phyloP scores from a whole-genome alignment of 768 basidiomycete genomes.

The Strobilomyces confusus region DNA sequence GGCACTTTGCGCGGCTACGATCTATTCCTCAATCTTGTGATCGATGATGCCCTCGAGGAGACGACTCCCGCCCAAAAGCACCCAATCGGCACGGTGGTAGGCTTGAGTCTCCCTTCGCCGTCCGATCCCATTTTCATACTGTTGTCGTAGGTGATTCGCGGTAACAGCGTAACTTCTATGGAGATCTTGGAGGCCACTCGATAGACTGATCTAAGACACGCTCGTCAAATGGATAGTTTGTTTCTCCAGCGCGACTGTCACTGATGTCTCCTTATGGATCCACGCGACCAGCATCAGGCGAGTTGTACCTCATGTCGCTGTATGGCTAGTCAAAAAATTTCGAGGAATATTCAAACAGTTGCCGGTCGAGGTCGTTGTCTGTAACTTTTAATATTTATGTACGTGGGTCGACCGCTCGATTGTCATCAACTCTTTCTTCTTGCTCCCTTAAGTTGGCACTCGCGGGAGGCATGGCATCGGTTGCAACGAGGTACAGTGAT shows the following conservation, averaged over 20 bases:
- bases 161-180: constrained; percentile 96
- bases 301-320: not conserved
- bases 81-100: constrained; percentile 87
- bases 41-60: constrained; percentile 95
- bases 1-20: constrained; percentile 95
- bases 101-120: constrained; percentile 28
- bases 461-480: too few relatives aligned
- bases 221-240: constrained; percentile 9
- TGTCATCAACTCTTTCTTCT: not conserved
- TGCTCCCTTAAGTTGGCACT: not conserved
- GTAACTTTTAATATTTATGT: too few relatives aligned
- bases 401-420: too few relatives aligned
- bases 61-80: constrained; percentile 84
- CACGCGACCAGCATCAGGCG: constrained; percentile 8
- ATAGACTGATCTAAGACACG: constrained; percentile 8
- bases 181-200: constrained; percentile 73
- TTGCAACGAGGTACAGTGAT: too few relatives aligned
- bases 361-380: too few relatives aligned
- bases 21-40: constrained; percentile 96
- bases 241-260: not conserved
- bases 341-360: not conserved
- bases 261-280: not conserved
- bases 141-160: constrained; percentile 78
- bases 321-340: not conserved
- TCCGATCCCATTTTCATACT: constrained; percentile 2